These are phyloP conservation scores for Cochlearia excelsa DNA, from an alignment of 345 rosid genomes.

Conservation along the genomic window DNA sequence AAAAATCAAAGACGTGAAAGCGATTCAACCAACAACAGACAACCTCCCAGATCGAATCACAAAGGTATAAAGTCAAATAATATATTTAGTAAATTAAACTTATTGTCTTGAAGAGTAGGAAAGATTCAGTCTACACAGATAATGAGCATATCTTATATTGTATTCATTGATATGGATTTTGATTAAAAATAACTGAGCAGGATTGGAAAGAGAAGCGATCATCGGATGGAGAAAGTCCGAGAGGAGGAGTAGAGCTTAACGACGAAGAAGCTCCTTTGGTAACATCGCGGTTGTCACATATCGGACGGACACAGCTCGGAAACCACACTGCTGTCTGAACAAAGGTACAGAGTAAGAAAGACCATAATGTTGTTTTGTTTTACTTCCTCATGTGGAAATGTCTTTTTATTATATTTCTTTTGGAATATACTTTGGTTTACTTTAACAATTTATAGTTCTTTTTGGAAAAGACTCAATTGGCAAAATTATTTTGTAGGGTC, in stretches of 20 bases:
- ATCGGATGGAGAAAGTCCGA: conserved; percentile 49
- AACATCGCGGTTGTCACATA: conserved; percentile 63
- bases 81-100: conserved; percentile 4
- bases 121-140: not conserved
- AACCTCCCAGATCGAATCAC: conserved; percentile 67
- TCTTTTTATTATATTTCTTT: conserved; percentile 10
- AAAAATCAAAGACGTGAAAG: conserved; percentile 70
- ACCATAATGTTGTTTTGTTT: conserved; percentile 13
- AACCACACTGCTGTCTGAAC: conserved; percentile 43
- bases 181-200: conserved; percentile 38
- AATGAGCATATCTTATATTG: too few relatives aligned
- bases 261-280: conserved; percentile 90
- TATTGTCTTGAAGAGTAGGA: not conserved
- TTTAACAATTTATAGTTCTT: too few relatives aligned
- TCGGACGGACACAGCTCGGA: conserved; percentile 71
- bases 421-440: not conserved
- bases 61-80: conserved; percentile 49
- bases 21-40: conserved; percentile 61
- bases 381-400: conserved; percentile 18
- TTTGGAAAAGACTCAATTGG: too few relatives aligned
- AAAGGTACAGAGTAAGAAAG: conserved; percentile 18
- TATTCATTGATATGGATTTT: conserved; percentile 2
- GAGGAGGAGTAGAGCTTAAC: conserved; percentile 43
- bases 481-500: too few relatives aligned
- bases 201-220: conserved; percentile 97